These are phyloP conservation scores for Pleurozium schreberi DNA, from an alignment of 225 moss, liverwort and hornwort species.

Conservation along the genomic window DNA sequence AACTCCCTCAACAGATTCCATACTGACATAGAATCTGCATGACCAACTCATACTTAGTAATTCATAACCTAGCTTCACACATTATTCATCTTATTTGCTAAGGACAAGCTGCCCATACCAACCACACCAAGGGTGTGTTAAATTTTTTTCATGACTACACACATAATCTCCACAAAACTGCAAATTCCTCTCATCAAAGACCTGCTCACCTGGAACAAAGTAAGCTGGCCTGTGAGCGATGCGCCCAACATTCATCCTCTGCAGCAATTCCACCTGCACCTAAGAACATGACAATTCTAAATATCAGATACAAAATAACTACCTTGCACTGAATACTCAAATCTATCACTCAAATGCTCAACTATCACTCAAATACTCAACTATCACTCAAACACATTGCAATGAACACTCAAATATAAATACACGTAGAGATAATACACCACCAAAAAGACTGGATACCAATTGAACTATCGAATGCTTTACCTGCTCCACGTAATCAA, in stretches of 20 bases:
- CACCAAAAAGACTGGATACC: neutral
- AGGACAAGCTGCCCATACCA: neutral
- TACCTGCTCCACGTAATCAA: slow-evolving; percentile 90
- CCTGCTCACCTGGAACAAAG: slow-evolving; percentile 71
- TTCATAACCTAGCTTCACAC: neutral
- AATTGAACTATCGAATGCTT: neutral
- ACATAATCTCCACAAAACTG: neutral
- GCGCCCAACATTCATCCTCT: slow-evolving; percentile 78
- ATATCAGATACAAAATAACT: neutral
- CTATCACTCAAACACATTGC: neutral
- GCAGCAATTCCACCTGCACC: slow-evolving; percentile 65
- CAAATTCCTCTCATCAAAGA: neutral
- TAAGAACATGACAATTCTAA: neutral
- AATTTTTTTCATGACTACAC: neutral
- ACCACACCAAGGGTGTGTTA: neutral
- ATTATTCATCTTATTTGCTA: neutral
- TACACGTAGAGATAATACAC: neutral
- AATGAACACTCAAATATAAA: neutral
- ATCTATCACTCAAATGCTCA: neutral
- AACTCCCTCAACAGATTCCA: slow-evolving; percentile 99
- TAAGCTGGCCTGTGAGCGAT: slow-evolving; percentile 99
- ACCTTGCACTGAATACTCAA: neutral
- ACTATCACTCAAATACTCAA: neutral
- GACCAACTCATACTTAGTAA: neutral
- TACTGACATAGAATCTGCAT: slow-evolving; percentile 97